A percentile compares a stretch with the other conserved stretches of the same genome.
Conservation (phyloP, 345 rosid species). For the Corchorus capsularis region DNA sequence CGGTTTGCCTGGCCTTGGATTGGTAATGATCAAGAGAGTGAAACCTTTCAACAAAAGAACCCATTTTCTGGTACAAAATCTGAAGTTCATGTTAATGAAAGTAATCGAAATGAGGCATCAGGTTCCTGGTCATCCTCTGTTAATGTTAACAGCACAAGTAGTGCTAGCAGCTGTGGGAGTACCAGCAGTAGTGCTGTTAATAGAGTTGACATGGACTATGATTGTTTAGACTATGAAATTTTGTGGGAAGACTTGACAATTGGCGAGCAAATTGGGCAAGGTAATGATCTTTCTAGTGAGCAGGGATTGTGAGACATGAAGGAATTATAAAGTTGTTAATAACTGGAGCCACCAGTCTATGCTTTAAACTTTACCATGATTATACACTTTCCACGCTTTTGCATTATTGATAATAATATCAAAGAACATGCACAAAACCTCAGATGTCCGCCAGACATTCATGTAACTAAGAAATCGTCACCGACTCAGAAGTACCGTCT, state of each 20-base stretch:
- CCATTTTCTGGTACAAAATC: conserved; percentile 43
- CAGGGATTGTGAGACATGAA: background rate
- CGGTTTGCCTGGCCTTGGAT: conserved; percentile 58
- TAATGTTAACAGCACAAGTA: conserved; percentile 86
- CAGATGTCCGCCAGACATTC: background rate
- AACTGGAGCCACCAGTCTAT: background rate
- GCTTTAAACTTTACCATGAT: background rate
- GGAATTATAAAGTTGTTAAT: conserved; percentile 1
- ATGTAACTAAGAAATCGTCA: conserved; percentile 9
- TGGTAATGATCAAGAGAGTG: conserved; percentile 63
- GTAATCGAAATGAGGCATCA: conserved; percentile 62
- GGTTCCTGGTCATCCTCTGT: conserved; percentile 79
- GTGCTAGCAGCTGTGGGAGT: conserved; percentile 93
- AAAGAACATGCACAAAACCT: conserved; percentile 1
- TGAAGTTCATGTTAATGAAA: conserved; percentile 54
- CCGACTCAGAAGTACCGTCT: background rate
- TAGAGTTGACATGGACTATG: conserved; percentile 74
- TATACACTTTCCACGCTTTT: background rate
- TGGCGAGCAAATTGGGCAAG: conserved; percentile 94
- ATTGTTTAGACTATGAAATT: conserved; percentile 84
- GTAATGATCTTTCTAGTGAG: conserved; percentile 38
- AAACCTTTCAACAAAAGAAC: conserved; percentile 41
- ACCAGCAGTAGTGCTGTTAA: conserved; percentile 71
- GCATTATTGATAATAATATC: conserved; percentile 16
- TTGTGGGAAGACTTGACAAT: conserved; percentile 89